Evolutionary conservation across 495 filamentous ascomycete genomes (phyloP), one percentile per base, ranked within the genome.

Genomic region (Wilcoxina mikolae): DNA sequence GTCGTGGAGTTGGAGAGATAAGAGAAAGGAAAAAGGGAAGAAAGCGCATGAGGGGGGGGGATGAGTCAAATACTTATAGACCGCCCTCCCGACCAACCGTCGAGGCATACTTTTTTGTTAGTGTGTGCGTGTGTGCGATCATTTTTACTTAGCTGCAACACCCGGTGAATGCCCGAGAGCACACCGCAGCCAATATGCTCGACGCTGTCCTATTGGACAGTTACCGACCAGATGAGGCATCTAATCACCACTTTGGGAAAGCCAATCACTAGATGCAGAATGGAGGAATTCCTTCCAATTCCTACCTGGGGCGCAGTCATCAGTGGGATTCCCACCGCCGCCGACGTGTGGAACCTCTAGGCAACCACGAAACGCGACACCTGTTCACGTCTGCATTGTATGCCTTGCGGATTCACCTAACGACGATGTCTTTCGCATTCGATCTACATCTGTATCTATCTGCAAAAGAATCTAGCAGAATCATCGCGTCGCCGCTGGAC

Each of bases 51-150:
- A 58, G 53, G 25, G 45, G 57, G 53, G 60, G 58, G 56, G 57
- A 59, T 57, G 53, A 56, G 53, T 53, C 58, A 65, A 60, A 60
- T 46, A 46, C 60, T 62, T 62, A 62, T 62, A 62, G 59, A 39
- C 51, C 35, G 20, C 35, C 12, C 12, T 5, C 12, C 35, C 15
- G 35, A 39, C 35, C 15, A 12, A 1, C 35, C 35, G 20, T 12
- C 15, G 35, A 15, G 20, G 20, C 20, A 15, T 18, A 15, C 35
- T 12, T 39, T 39, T 18, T 39, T 12, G 35, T 12, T 15, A 15
- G 35, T 39, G 35, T 39, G 35, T 39, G 35, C 35, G 35, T 18
- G 35, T 12, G 12, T 15, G 35, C 12, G 2, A 39, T 18, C 3
- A 39, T 39, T 39, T 38, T 39, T 39, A 39, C 20, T 39, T 18